Base-by-base conservation (phyloP, 2,329 filamentous ascomycete species). In the Coleophoma cylindrospora region DNA sequence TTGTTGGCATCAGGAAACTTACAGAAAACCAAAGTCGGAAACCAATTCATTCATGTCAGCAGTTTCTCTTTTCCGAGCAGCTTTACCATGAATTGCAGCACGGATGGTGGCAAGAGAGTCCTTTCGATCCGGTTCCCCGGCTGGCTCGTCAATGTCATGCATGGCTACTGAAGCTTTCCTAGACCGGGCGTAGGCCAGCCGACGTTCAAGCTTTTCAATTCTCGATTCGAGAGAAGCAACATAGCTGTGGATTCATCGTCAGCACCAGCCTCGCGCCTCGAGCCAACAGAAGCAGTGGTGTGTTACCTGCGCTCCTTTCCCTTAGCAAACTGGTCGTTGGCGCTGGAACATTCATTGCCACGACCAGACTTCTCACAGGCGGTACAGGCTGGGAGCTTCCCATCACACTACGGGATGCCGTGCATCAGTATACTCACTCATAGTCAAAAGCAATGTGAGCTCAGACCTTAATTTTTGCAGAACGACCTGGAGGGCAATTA, bases 341-440 rank as follows among this genome's bases (percentile, higher is more conserved):
- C 91, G 50, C 91, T 91, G 7, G 91, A 96, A 67, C 94, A 99
- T 65, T 95, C 91, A 53, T 78, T 84, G 49, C 88, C 84, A 54
- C 90, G 86, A 32, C 91, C 91, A 13, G 90, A 89, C 70, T 91
- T 91, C 69, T 96, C 92, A 65, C 94, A 97, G 15, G 92, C 92
- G 8, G 91, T 95, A 66, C 94, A 99, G 8, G 91, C 91, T 11
- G 94, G 94, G 36, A 97, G 75, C 68, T 96, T 96, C 54, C 94
- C 92, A 71, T 97, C 94, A 64, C 94, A 99, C 83, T 87, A 63
- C 17, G 38, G 9, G 27, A 27, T 27, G 27, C 4, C 7, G 33
- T 41, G 13, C 37, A 38, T 65, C 48, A 63, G 61, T 51, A 27
- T 15, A 11, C 10, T 34, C n/a, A 43, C n/a, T 43, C 22, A 8